Evolutionary conservation across 345 rosid genomes (phyloP), one percentile per base, ranked within the genome.

Genomic region (Pistacia atlantica): DNA sequence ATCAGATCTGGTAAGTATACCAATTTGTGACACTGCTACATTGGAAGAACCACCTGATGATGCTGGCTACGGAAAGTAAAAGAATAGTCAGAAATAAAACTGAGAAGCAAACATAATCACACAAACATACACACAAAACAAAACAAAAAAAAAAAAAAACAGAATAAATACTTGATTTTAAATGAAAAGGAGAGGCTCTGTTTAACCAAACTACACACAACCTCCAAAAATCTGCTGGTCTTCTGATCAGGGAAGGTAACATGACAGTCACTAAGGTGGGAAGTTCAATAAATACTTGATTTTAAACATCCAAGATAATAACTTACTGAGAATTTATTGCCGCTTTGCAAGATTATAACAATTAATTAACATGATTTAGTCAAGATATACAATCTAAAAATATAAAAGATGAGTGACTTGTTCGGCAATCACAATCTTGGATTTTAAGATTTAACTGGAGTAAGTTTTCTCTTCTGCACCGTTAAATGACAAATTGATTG

Each of bases 1-100:
- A 68, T 70, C 54, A 20, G 67, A 58, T 28, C 22, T 28, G 9
- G 31, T 54, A 70, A 38, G 33, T 49, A 72, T 11, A 48, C 14
- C 58, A 76, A 65, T 63, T 31, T 72, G 75, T 73, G 67, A 49
- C 35, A 48, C 35, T 18, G 79, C 74, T 76, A 68, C 67, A 68
- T 67, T 18, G 73, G 67, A 31, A 51, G 45, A 76, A 42, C 79
- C 72, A 75, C 54, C 45, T 75, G 74, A 68, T 33, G 51, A 62
- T 59, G 48, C 74, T 60, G 37, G 52, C 60, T 56, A 22, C n/a
- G 64, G 62, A 31, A 67, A 55, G 20, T 14, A 61, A 46, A 72
- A 60, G 14, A 51, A 35, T 25, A 4, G 11, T 60, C 49, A 75
- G 75, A 58, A 55, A 38, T 8, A 31, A 20, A 57, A 69, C 46